Evolutionary conservation across 441 rosid genomes (phyloP), one percentile per base, ranked within the genome.

Genomic region (Populus hybrid): DNA sequence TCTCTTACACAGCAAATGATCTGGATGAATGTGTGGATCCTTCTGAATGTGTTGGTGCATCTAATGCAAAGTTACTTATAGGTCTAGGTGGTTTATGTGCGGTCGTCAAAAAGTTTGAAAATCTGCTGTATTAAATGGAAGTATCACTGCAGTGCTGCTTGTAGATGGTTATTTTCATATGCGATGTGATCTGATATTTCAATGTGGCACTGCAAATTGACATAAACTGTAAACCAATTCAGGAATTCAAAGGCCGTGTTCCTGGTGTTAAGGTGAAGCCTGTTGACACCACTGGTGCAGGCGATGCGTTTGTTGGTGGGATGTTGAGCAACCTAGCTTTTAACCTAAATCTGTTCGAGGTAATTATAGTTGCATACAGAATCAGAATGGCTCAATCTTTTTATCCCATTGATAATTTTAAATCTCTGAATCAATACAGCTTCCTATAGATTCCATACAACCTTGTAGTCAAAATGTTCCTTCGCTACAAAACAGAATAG

Each of bases 281-380:
- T 20, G 94, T 96, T 42, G 99, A 96, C 84, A 94, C 97, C 42
- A 96, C 99, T 0, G 97, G 99, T 79, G 99, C 98, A 40, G 98
- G 98, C 26, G 99, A 96, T 87, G 91, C 99, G 32, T 96, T 94
- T 67, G 98, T 96, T 14, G 89, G 97, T 66, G 99, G 99, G 66
- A 10, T 96, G 40, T 89, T 53, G n/a, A 53, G 61, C 61, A 53
- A 53, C 8, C n/a, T 53, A 53, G 61, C 61, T 53, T 53, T 6
- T 53, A 53, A 53, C 61, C 61, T 53, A 18, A 53, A 53, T 53
- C n/a, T 53, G 2, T 18, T 53, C 8, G n/a, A 53, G 61, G 61
- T 53, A 53, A 16, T 6, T 0, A 53, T 53, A 53, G 61, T 18
- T 53, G 61, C 61, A 53, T 18, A 18, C 61, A 16, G 21, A 16